phyloP scores from a whole-genome alignment of 1,284 basidiomycete species.

The Irpex lacteus region DNA sequence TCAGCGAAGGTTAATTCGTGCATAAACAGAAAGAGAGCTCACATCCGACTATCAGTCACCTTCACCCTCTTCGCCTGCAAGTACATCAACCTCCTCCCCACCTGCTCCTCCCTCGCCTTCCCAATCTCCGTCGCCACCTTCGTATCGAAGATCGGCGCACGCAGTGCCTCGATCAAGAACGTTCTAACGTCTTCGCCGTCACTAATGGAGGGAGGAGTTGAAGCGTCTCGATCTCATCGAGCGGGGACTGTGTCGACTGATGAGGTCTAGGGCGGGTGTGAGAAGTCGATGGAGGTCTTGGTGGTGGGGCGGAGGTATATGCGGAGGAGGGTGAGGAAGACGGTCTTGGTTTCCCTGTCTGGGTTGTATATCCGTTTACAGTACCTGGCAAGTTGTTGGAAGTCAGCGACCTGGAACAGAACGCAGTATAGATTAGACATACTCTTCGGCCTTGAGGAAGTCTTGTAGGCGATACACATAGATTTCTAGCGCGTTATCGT shows the following conservation, averaged over 20 bases:
- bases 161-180: constrained; percentile 77
- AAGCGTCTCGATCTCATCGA: constrained; percentile 82
- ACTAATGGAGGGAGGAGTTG: constrained; percentile 88
- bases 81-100: constrained; percentile 68
- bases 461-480: constrained; percentile 88
- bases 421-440: constrained; percentile 23
- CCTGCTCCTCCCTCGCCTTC: constrained; percentile 70
- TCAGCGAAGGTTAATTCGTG: background rate
- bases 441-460: constrained; percentile 87
- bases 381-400: constrained; percentile 51
- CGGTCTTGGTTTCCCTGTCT: constrained; percentile 52
- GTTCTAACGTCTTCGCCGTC: constrained; percentile 71
- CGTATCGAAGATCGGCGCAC: constrained; percentile 65
- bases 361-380: constrained; percentile 78
- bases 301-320: constrained; percentile 78
- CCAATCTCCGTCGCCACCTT: constrained; percentile 66
- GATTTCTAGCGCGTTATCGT: constrained; percentile 89
- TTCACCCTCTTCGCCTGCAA: constrained; percentile 84
- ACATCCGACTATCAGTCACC: constrained; percentile 91
- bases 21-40: constrained; percentile 25
- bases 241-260: constrained; percentile 79
- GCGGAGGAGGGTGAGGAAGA: constrained; percentile 85
- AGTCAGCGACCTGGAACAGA: background rate
- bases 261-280: constrained; percentile 78
- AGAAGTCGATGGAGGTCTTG: constrained; percentile 49